Percentiles rank a stretch among this genome's conserved stretches.
phyloP scores from a whole-genome alignment of 1,139 yeast species.

The Yamadazyma blattariae region DNA sequence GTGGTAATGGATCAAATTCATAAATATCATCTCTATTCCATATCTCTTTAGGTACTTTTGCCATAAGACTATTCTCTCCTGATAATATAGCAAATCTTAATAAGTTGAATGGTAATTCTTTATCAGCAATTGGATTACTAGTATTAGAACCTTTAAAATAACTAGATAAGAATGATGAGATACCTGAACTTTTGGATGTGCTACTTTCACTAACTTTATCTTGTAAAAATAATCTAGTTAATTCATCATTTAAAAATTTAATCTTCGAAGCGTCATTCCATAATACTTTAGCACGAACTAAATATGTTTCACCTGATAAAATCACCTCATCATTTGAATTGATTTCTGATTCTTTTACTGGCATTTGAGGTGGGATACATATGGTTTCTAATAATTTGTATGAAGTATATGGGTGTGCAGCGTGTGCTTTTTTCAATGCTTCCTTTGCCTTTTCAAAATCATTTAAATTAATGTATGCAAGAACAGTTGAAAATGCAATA shows the following conservation, averaged over 20 bases:
- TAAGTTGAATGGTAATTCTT: slow-evolving; percentile 54
- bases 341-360: slow-evolving; percentile 23
- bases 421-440: slow-evolving; percentile 50
- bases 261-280: slow-evolving; percentile 49
- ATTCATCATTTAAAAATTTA: slow-evolving; percentile 47
- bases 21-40: slow-evolving; percentile 62
- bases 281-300: slow-evolving; percentile 46
- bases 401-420: slow-evolving; percentile 60
- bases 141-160: slow-evolving; percentile 16
- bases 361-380: slow-evolving; percentile 23
- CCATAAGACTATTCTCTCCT: slow-evolving; percentile 69
- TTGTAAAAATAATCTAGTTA: slow-evolving; percentile 29
- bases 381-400: slow-evolving; percentile 44
- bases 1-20: slow-evolving; percentile 74
- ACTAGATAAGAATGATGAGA: slow-evolving; percentile 12
- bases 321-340: slow-evolving; percentile 21
- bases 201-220: slow-evolving; percentile 10
- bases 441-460: slow-evolving; percentile 42
- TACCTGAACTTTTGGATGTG: slow-evolving; percentile 7
- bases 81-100: slow-evolving; percentile 66
- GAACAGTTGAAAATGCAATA: slow-evolving; percentile 60
- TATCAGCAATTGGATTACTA: slow-evolving; percentile 6
- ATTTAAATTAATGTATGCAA: slow-evolving; percentile 51
- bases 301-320: slow-evolving; percentile 49
- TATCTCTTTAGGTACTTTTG: slow-evolving; percentile 58